Conservation (phyloP, 2,329 filamentous ascomycete species). For the Cercospora sp. region DNA sequence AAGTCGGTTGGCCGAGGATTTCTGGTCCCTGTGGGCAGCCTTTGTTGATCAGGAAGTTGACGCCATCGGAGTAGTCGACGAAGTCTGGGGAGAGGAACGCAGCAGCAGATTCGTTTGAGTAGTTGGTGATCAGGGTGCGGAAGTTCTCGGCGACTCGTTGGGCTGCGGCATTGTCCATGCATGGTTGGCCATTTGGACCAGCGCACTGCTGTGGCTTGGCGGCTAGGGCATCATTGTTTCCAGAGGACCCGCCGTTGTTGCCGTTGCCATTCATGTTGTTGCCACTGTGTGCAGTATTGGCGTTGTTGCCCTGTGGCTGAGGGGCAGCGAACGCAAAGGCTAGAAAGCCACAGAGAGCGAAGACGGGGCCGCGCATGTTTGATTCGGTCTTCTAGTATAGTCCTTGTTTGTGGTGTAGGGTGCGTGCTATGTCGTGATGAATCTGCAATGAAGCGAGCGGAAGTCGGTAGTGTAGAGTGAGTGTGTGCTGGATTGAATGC, state of each 20-base stretch:
- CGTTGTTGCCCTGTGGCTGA: not conserved
- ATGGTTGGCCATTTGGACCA: conserved; percentile 18
- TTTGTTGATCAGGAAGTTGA: conserved; percentile 36
- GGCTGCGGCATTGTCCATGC: conserved; percentile 32
- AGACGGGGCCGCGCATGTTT: not conserved
- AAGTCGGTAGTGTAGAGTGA: conserved; percentile 7
- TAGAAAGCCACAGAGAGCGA: not conserved
- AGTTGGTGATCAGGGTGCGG: conserved; percentile 34
- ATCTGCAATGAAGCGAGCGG: conserved; percentile 10
- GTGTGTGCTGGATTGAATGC: not conserved
- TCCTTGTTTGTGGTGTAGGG: not conserved
- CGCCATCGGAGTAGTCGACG: conserved; percentile 36
- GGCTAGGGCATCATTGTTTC: not conserved
- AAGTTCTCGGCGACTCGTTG: conserved; percentile 34
- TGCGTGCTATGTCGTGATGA: not conserved
- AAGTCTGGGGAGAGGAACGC: conserved; percentile 31
- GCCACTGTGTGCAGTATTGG: not conserved
- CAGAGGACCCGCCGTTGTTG: not conserved
- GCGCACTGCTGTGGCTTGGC: conserved; percentile 13
- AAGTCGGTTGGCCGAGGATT: conserved; percentile 32
- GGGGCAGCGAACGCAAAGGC: not conserved
- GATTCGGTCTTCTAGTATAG: not conserved
- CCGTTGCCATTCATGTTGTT: conserved; percentile 9
- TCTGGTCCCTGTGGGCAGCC: conserved; percentile 29
- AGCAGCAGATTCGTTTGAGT: conserved; percentile 31